A percentile compares a stretch with the other conserved stretches of the same genome.
Conservation (phyloP, 306 rosid species). For the Myrica gale region DNA sequence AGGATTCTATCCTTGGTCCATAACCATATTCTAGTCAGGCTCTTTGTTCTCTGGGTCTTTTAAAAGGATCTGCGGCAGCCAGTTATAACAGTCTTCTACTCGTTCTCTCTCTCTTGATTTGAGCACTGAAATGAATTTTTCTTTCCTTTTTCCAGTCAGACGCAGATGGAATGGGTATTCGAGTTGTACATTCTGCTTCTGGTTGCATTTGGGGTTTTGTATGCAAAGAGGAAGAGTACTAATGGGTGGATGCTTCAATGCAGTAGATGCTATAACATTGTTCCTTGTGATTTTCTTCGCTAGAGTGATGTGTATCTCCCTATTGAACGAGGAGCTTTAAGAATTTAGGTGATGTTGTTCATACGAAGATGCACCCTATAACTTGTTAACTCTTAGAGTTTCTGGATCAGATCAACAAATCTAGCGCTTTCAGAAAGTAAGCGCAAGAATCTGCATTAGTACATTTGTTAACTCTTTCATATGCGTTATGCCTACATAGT, state of each 20-base stretch:
- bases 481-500: neutral
- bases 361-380: neutral
- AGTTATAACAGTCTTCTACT: neutral
- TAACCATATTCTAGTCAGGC: neutral
- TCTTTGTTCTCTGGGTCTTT: neutral
- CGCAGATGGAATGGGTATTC: neutral
- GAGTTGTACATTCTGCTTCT: neutral
- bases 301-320: neutral
- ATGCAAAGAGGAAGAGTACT: neutral
- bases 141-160: neutral
- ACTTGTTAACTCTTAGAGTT: neutral
- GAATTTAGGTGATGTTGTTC: neutral
- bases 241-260: neutral
- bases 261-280: neutral
- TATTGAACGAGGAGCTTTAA: neutral
- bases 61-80: neutral
- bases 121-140: neutral
- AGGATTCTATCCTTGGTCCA: neutral
- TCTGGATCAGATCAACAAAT: neutral
- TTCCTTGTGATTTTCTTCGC: neutral
- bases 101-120: neutral
- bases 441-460: neutral
- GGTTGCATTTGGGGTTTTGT: neutral
- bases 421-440: neutral
- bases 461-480: neutral